phyloP scores from a whole-genome alignment of 306 rosid species.

The Leucaena leucocephala region DNA sequence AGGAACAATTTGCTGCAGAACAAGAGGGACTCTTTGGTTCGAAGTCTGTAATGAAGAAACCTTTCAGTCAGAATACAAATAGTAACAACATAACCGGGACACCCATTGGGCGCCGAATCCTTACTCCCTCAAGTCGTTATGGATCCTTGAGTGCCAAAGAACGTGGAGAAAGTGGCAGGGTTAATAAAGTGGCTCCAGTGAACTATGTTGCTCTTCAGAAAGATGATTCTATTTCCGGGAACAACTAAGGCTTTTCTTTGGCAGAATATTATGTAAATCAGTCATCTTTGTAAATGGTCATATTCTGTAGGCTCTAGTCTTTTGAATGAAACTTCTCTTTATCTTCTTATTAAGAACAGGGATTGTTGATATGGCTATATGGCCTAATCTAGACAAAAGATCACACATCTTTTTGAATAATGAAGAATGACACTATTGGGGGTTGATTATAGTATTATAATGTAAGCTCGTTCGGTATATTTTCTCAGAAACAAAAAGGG shows the following conservation, averaged over 20 bases:
- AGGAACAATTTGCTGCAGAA: constrained; percentile 69
- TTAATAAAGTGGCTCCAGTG: constrained; percentile 54
- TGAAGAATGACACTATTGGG: neutral
- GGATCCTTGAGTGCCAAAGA: constrained; percentile 62
- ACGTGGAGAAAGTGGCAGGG: constrained; percentile 67
- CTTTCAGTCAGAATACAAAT: constrained; percentile 64
- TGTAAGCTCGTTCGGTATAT: neutral
- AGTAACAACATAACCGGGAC: constrained; percentile 62
- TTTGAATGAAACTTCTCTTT: constrained; percentile 26
- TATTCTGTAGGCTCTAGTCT: constrained; percentile 17
- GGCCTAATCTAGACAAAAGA: neutral
- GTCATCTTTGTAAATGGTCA: constrained; percentile 36
- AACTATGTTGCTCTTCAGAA: constrained; percentile 89
- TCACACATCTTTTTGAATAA: neutral
- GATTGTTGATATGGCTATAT: constrained; percentile 32
- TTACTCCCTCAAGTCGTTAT: constrained; percentile 54
- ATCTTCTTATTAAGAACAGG: constrained; percentile 3
- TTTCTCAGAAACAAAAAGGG: neutral
- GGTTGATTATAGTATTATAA: neutral
- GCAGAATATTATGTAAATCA: constrained; percentile 39
- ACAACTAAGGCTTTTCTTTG: constrained; percentile 39
- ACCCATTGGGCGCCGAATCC: constrained; percentile 63
- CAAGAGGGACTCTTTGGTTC: constrained; percentile 80
- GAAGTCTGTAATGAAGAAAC: constrained; percentile 75
- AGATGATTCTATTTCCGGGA: constrained; percentile 61